Evolutionary conservation across 2,329 filamentous ascomycete genomes (phyloP), one percentile per base, ranked within the genome.

Genomic region (Monosporascus sp.): DNA sequence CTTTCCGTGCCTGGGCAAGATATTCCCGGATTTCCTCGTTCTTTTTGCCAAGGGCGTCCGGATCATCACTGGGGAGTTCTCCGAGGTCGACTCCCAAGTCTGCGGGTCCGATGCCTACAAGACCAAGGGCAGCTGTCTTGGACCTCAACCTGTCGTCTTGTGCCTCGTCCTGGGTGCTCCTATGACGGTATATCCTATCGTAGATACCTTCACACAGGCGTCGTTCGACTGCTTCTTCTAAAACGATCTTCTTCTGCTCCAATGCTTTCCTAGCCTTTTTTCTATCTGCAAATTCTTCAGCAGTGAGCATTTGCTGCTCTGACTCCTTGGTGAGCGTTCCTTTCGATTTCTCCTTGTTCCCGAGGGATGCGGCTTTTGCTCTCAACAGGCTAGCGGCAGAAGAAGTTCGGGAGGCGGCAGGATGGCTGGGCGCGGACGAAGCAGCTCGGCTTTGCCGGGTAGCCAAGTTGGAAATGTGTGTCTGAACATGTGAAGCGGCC

Each of bases 101-200:
- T 57, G 83, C 85, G 50, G 94, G 76, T 3, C 90, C 89, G 65
- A 99, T 97, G 1, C 91, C 93, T 18, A 99, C 90, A n/a, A 99
- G 77, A 3, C 88, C 82, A 45, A 99, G 74, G 1, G 94, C 91
- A 20, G 93, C 93, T 1, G 92, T 97, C 65, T 96, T 94, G 9
- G 94, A 99, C 31, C 94, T 84, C 49, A 99, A 77, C 67, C 96
- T 97, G 64, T 96, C 92, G 67, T 99, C 94, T 65, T 93, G 83
- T 14, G 94, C 92, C 70, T 97, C 93, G 66, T 99, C 94, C 64
- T 97, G 86, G 0, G 93, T 96, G 67, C 81, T 94, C 55, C 88
- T 84, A 69, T 99, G 94, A 47, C 91, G 85, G 80, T 93, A 99
- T 67, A 99, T 90, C 59, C 88, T 86, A 54, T 86, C 80, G 66